phyloP scores from a whole-genome alignment of 768 basidiomycete genomes.

The Agrocybe pediades region DNA sequence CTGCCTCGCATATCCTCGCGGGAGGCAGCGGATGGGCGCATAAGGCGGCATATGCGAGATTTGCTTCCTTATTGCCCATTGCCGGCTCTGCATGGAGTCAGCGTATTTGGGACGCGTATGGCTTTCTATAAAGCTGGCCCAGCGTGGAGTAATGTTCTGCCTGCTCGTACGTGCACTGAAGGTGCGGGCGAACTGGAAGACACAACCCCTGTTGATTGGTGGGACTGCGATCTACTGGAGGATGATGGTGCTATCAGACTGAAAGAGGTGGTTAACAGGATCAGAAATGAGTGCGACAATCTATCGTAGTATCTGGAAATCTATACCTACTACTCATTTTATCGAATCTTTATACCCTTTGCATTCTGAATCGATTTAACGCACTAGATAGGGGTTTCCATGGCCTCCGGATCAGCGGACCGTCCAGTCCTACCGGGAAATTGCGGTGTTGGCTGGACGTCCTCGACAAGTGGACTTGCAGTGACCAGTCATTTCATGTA shows the following conservation, averaged over 20 bases:
- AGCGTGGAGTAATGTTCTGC: conserved; percentile 13
- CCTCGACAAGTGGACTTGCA: too few relatives aligned
- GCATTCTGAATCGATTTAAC: background rate
- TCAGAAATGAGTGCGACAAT: conserved; percentile 22
- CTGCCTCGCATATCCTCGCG: conserved; percentile 24
- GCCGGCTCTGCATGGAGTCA: conserved; percentile 27
- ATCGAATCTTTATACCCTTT: too few relatives aligned
- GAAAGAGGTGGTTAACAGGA: conserved; percentile 29
- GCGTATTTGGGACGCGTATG: conserved; percentile 32
- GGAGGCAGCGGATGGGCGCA: conserved; percentile 26
- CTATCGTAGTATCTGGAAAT: conserved; percentile 2
- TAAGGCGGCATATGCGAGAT: conserved; percentile 27
- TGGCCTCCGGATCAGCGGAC: too few relatives aligned
- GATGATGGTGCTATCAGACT: conserved; percentile 30
- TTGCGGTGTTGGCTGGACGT: background rate
- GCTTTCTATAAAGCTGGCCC: conserved; percentile 29
- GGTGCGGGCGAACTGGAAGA: conserved; percentile 16
- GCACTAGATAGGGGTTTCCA: too few relatives aligned
- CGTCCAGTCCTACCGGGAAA: background rate
- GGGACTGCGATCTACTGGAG: conserved; percentile 37
- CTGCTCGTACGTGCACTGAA: conserved; percentile 9
- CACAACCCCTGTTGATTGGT: conserved; percentile 30
- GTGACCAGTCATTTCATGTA: too few relatives aligned
- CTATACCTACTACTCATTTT: too few relatives aligned
- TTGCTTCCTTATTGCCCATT: conserved; percentile 23